These are phyloP conservation scores for Yarrowia galli DNA, from an alignment of 1,139 yeast species.

Conservation along the genomic window DNA sequence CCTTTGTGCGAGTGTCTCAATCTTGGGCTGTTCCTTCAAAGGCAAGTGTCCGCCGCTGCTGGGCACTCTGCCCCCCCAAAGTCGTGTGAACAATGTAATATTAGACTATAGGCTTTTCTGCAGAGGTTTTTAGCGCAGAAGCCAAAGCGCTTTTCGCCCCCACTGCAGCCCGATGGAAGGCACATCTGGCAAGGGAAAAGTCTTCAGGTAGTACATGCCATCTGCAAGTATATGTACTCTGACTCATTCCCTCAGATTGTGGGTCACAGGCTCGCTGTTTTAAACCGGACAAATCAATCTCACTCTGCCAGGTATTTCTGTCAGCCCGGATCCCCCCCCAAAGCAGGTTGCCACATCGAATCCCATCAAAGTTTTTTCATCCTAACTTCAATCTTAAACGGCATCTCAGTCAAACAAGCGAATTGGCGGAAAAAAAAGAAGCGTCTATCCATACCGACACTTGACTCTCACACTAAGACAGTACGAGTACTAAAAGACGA, in stretches of 20 bases:
- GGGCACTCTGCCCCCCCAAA: no score
- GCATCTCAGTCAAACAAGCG: constrained; percentile 29
- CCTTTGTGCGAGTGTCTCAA: not conserved
- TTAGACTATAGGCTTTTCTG: not conserved
- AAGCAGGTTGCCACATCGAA: not conserved
- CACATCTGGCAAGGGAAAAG: constrained; percentile 34
- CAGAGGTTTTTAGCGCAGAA: constrained; percentile 5
- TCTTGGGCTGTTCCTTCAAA: not conserved
- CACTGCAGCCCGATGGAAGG: constrained; percentile 31
- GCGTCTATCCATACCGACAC: not conserved
- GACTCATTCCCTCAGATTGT: constrained; percentile 24
- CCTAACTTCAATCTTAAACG: constrained; percentile 26
- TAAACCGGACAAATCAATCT: not conserved
- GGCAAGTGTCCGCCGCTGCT: constrained; percentile 3
- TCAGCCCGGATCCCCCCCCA: not conserved
- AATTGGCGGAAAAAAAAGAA: constrained; percentile 11
- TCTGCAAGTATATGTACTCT: constrained; percentile 36
- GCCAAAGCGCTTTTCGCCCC: constrained; percentile 10
- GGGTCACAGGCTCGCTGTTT: constrained; percentile 11
- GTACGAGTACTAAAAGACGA: constrained; percentile 13
- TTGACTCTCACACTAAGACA: not conserved
- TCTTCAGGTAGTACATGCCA: constrained; percentile 27
- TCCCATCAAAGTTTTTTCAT: constrained; percentile 8
- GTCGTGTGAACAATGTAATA: constrained; percentile 34
- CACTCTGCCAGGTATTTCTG: not conserved